Conservation (phyloP, 2,329 filamentous ascomycete species). For the Lachnellula hyalina region DNA sequence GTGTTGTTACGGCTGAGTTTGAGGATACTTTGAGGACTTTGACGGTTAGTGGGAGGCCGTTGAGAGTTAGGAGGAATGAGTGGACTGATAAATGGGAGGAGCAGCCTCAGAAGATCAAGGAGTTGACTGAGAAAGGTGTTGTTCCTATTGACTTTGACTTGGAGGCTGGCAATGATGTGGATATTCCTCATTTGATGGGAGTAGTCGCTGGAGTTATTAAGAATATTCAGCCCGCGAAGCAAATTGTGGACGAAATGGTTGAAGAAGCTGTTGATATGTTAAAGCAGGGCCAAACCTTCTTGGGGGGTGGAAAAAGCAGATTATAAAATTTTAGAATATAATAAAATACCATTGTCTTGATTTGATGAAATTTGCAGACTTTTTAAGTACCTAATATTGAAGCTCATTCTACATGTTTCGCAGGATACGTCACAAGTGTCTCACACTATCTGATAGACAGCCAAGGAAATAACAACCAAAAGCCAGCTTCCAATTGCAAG, state of each 20-base stretch:
- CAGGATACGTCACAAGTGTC: too few species aligned
- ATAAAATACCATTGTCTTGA: too few species aligned
- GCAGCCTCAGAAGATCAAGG: constrained; percentile 66
- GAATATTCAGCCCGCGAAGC: constrained; percentile 71
- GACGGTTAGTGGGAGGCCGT: constrained; percentile 73
- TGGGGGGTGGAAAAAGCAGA: constrained; percentile 40
- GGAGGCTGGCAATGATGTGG: constrained; percentile 75
- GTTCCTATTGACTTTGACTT: constrained; percentile 80
- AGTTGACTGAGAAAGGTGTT: constrained; percentile 69
- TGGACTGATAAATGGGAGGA: constrained; percentile 80
- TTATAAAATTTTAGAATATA: constrained; percentile 16
- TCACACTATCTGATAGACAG: too few species aligned
- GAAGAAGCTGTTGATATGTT: constrained; percentile 65
- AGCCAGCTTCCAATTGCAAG: too few species aligned
- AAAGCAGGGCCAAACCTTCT: constrained; percentile 54
- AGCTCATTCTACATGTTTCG: too few species aligned
- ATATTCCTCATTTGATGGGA: constrained; percentile 87
- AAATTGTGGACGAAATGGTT: constrained; percentile 92
- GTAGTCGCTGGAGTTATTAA: constrained; percentile 78
- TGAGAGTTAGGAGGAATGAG: constrained; percentile 76
- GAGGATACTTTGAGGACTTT: constrained; percentile 78
- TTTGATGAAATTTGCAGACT: too few species aligned
- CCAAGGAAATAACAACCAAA: too few species aligned
- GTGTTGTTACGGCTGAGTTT: constrained; percentile 73
- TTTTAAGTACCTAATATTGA: too few species aligned